These are phyloP conservation scores for Xylariaceae sp. DNA, from an alignment of 2,329 filamentous ascomycete genomes.

Conservation along the genomic window DNA sequence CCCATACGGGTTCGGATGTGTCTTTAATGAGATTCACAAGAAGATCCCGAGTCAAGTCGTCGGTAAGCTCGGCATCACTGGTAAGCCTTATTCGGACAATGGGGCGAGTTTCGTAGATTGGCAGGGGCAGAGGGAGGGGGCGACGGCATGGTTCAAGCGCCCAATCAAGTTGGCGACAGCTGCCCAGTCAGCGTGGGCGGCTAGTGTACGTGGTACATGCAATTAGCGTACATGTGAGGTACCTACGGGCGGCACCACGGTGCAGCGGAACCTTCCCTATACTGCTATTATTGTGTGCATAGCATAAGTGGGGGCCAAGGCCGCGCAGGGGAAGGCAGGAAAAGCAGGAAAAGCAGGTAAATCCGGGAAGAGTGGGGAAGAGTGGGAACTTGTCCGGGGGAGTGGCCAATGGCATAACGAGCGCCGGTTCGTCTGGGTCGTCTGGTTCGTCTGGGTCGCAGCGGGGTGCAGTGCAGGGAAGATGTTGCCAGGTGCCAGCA, in stretches of 20 bases:
- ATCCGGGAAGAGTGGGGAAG: not conserved
- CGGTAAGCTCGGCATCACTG: not conserved
- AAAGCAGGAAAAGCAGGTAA: too few relatives aligned
- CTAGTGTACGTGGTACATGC: not conserved
- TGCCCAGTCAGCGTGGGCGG: constrained; percentile 7
- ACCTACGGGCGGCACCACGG: too few relatives aligned
- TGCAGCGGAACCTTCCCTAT: too few relatives aligned
- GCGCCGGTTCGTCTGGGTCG: not conserved
- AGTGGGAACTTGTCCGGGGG: not conserved
- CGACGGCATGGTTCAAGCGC: constrained; percentile 4
- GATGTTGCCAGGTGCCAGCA: too few relatives aligned
- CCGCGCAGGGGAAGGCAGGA: not conserved
- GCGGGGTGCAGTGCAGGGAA: too few relatives aligned
- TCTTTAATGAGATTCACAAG: not conserved
- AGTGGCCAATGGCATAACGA: not conserved
- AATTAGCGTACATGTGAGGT: not conserved
- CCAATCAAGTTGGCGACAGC: constrained; percentile 12
- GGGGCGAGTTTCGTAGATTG: not conserved
- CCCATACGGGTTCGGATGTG: not conserved
- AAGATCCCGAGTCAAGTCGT: not conserved
- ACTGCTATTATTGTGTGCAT: not conserved
- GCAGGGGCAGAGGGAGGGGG: constrained; percentile 1
- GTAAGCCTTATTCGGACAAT: not conserved
- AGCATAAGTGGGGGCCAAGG: not conserved
- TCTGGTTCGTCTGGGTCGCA: too few relatives aligned